Base-by-base conservation (phyloP, 177 flowering plant species). In the Vitis hybrid region DNA sequence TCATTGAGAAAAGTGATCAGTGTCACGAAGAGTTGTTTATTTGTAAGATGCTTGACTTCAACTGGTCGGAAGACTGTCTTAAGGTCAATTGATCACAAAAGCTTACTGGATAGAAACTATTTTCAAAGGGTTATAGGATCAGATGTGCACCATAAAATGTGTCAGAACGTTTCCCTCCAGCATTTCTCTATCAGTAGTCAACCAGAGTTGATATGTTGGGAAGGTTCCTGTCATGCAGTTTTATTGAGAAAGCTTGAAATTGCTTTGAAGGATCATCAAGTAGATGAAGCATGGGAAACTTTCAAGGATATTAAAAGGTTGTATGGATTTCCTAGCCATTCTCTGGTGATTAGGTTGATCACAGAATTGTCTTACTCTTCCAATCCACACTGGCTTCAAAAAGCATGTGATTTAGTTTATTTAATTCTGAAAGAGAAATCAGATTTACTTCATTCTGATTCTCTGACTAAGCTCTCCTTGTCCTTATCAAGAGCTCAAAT, bases 401-500 rank as follows among this genome's bases (percentile, higher is more conserved):
- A 70, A 72, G 97, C 92, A 7, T 78, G 68, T 67, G 81, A 83
- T 67, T 73, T 94, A 35, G 92, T 87, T 17, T 65, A 80, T 6
- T 6, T 62, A 13, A 75, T 84, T 56, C 30, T 52, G 30, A 82
- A 80, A 68, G 81, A 81, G 56, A 91, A 85, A 60, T 46, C 86
- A 0, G 78, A 62, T 71, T 66, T 86, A 40, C 84, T 91, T 64
- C 74, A 75, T 35, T 76, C 71, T 60, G 86, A 84, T 11, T 60
- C 72, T 27, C 54, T 88, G 60, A 68, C 80, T 51, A 84, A 79
- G 80, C 81, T 92, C 30, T 76, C 80, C 2, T 82, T 94, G 10
- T 79, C 90, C 17, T 75, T 92, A 60, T 86, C 92, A n/a, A 84
- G 98, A 76, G 86, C 88, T 50, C 90, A 88, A 69, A 83, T 87